phyloP scores from a whole-genome alignment of 371 early-diverging fungal species.

The Mucor plumbeus region DNA sequence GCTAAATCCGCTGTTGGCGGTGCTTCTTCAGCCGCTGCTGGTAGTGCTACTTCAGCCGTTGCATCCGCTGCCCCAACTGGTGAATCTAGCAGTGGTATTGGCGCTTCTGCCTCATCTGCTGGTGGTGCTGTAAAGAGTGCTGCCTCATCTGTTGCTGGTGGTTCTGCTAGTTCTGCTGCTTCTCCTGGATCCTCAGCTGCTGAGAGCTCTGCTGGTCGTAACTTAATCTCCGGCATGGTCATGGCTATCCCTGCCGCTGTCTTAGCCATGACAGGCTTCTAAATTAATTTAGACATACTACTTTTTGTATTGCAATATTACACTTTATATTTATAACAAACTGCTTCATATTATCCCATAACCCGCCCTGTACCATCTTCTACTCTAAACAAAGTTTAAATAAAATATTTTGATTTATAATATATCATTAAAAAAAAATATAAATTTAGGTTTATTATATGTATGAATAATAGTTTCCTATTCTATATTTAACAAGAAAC shows the following conservation, averaged over 20 bases:
- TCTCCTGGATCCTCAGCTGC: conserved; percentile 6
- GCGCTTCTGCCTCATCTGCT: conserved; percentile 1
- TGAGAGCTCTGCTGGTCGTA: conserved; percentile 16
- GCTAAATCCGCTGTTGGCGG: neutral
- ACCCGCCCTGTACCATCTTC: conserved; percentile 20
- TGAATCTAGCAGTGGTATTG: neutral
- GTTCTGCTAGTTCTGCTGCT: neutral
- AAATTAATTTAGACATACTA: conserved; percentile 14
- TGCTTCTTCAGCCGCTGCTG: conserved; percentile 5
- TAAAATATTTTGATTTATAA: neutral
- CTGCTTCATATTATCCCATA: neutral
- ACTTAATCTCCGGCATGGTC: conserved; percentile 19
- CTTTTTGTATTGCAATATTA: neutral
- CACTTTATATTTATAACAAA: neutral
- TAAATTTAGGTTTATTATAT: too few relatives aligned
- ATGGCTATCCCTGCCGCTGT: conserved; percentile 28
- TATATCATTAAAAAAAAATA: too few relatives aligned
- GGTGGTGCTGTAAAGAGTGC: neutral
- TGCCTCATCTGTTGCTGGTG: conserved; percentile 8
- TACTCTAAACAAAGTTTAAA: neutral
- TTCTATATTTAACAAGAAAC: too few relatives aligned
- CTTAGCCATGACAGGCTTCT: conserved; percentile 32
- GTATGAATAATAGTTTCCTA: too few relatives aligned
- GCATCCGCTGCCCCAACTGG: neutral
- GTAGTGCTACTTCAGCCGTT: conserved; percentile 3